These are phyloP conservation scores for Vaccinium corymbosum DNA, from an alignment of 148 eudicot genomes.

Conservation along the genomic window DNA sequence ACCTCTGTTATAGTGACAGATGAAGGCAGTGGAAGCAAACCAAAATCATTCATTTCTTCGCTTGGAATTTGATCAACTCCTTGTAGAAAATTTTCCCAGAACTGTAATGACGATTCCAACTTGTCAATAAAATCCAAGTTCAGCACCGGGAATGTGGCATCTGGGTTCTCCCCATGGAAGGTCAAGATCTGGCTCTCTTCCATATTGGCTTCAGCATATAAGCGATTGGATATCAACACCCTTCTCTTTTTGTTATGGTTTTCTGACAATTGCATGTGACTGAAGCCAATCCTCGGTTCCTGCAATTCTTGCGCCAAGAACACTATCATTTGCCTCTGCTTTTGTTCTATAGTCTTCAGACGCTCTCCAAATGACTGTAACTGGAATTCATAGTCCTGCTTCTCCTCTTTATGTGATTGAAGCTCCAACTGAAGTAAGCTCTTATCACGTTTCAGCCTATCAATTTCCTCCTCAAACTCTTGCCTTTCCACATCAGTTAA, in stretches of 20 bases:
- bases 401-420: constrained; percentile 28
- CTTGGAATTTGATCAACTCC: constrained; percentile 19
- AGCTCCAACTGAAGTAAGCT: constrained; percentile 27
- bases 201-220: constrained; percentile 29
- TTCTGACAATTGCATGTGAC: constrained; percentile 18
- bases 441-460: constrained; percentile 32
- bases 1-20: constrained; percentile 18
- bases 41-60: constrained; percentile 18
- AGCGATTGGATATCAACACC: constrained; percentile 28
- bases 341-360: constrained; percentile 19
- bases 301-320: constrained; percentile 30
- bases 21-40: constrained; percentile 17
- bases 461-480: constrained; percentile 31
- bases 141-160: constrained; percentile 16
- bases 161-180: constrained; percentile 12
- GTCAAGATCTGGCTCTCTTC: constrained; percentile 15
- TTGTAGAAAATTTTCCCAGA: constrained; percentile 34
- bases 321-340: constrained; percentile 32
- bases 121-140: constrained; percentile 24
- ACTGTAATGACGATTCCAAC: constrained; percentile 32
- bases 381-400: constrained; percentile 23
- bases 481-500: constrained; percentile 33
- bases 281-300: constrained; percentile 20
- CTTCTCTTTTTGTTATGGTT: constrained; percentile 38
- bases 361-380: constrained; percentile 29